Conservation (phyloP, 306 rosid genomes). For the Ormosia semicastrata region DNA sequence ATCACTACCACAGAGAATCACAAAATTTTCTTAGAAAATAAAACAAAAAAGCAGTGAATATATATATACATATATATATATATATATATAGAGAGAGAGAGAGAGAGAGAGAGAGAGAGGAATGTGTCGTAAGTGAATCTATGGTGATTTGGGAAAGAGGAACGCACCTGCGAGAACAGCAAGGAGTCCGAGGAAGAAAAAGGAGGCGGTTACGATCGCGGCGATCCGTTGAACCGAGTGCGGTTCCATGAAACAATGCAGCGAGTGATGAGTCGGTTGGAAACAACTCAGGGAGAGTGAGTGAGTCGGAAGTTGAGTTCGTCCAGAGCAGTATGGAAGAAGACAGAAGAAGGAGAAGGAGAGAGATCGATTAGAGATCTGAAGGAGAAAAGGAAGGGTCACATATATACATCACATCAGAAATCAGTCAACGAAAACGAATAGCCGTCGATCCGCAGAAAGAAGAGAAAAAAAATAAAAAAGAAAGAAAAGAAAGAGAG, state of each 20-base stretch:
- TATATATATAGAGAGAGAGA: too few species aligned
- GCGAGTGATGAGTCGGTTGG: background rate
- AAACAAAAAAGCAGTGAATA: too few species aligned
- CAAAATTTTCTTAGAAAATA: background rate
- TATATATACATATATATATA: too few species aligned
- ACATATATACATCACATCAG: constrained; percentile 22
- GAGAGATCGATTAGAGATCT: background rate
- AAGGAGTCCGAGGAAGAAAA: constrained; percentile 23
- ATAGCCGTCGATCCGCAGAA: constrained; percentile 50
- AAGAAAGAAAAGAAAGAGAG: background rate
- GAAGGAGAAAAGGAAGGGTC: constrained; percentile 9
- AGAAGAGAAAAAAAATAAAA: background rate
- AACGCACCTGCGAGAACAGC: constrained; percentile 39
- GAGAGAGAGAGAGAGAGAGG: background rate
- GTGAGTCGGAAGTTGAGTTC: background rate
- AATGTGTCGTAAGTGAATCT: background rate
- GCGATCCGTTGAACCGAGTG: constrained; percentile 17
- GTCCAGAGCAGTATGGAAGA: background rate
- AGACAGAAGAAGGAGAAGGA: background rate
- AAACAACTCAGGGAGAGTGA: background rate
- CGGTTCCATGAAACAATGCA: constrained; percentile 27
- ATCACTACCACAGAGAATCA: background rate
- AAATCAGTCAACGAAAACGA: constrained; percentile 10
- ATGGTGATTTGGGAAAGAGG: background rate
- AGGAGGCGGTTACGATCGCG: background rate